Conservation (phyloP, 179 eudicot species). For the Camellia oleifera region DNA sequence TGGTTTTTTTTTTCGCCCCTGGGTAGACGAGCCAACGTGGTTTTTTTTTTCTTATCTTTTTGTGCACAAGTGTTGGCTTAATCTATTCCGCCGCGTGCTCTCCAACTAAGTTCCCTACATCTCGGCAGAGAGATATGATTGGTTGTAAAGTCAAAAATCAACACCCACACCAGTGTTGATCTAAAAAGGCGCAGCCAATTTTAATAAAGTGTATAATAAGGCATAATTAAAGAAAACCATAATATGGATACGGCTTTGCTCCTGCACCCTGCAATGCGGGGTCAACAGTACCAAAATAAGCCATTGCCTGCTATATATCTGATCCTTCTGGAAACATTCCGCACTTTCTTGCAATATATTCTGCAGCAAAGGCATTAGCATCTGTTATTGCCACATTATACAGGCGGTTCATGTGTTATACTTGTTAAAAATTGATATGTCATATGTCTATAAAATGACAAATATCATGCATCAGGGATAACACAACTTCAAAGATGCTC, state of each 20-base stretch:
- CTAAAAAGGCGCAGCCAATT: not conserved
- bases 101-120: no score
- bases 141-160: no score
- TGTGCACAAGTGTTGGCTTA: no score
- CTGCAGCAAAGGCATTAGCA: slow-evolving; percentile 15
- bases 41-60: no score
- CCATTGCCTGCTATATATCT: slow-evolving; percentile 19
- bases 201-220: not conserved
- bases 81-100: no score
- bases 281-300: slow-evolving; percentile 30
- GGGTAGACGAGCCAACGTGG: no score
- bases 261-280: slow-evolving; percentile 47
- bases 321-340: slow-evolving; percentile 3
- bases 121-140: no score
- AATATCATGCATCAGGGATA: not conserved
- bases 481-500: not conserved
- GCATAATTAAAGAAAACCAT: not conserved
- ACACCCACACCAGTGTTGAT: not conserved
- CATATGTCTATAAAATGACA: not conserved
- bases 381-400: slow-evolving; percentile 1
- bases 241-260: slow-evolving; percentile 47
- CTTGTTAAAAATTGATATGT: not conserved
- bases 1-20: no score
- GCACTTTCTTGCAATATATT: not conserved
- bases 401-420: not conserved